A percentile compares a stretch with the other conserved stretches of the same genome.
Evolutionary conservation across 805 yeast species (phyloP).

Genomic region (Candida awuae): DNA sequence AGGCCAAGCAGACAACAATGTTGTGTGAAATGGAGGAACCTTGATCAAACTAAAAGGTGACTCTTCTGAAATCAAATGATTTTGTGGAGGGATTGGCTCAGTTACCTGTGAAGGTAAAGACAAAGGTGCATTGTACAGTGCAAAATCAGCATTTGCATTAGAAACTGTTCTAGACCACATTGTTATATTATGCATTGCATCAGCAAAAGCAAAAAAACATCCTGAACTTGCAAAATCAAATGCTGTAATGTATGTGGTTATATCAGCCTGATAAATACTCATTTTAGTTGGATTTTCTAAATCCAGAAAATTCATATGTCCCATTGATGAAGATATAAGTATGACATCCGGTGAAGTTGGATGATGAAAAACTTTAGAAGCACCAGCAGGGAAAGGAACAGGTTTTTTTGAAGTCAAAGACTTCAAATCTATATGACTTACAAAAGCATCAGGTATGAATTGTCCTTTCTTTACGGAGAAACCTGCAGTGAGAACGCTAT

Average conservation of each 20-base stretch:
- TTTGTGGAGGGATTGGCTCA: conserved; percentile 27
- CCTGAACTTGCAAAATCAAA: conserved; percentile 63
- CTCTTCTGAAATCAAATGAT: conserved; percentile 34
- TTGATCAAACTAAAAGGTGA: conserved; percentile 69
- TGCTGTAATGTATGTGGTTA: conserved; percentile 38
- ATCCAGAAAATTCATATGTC: conserved; percentile 83
- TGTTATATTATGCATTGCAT: conserved; percentile 52
- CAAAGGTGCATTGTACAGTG: conserved; percentile 37
- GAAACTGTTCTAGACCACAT: conserved; percentile 53
- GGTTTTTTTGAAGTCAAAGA: conserved; percentile 68
- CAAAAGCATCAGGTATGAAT: conserved; percentile 65
- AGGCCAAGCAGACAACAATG: conserved; percentile 77
- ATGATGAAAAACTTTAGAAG: conserved; percentile 74
- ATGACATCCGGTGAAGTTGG: conserved; percentile 78
- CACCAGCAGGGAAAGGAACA: conserved; percentile 83
- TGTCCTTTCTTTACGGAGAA: conserved; percentile 57
- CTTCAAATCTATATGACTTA: conserved; percentile 73
- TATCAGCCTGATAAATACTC: conserved; percentile 57
- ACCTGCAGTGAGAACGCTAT: conserved; percentile 73
- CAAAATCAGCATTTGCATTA: conserved; percentile 32
- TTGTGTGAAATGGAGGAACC: conserved; percentile 76
- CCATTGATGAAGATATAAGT: conserved; percentile 63
- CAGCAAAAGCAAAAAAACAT: conserved; percentile 65
- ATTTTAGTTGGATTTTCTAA: conserved; percentile 68
- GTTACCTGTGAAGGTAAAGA: conserved; percentile 42